Evolutionary conservation across 345 rosid genomes (phyloP), one percentile per base, ranked within the genome.

Genomic region (Lepidium africanum): DNA sequence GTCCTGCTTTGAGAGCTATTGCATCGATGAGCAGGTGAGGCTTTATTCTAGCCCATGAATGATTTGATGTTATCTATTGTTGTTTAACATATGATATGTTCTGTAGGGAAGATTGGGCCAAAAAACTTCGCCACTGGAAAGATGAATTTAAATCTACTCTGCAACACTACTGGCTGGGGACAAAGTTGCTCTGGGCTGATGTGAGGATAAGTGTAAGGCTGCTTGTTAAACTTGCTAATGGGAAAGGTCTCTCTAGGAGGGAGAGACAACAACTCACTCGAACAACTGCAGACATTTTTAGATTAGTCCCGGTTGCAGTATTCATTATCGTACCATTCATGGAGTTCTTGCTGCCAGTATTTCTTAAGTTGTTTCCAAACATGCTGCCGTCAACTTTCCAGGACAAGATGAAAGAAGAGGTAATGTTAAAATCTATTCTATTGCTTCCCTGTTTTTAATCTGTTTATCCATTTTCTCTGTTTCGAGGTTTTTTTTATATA

Each of bases 361-460:
- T 87, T 78, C 79, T 92, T 45, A 88, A 88, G 79, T 45, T 90
- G 56, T 92, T 92, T 65, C 98, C 98, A 58, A 92, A 88, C 81
- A 88, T 92, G 98, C 80, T 92, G 74, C 98, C 98, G 15, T 92
- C 98, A 58, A 92, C 97, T 40, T 92, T 92, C 80, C 97, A 92
- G 81, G 98, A 92, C 83, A 92, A 81, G 85, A 92, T 92, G 98
- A 90, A 84, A 83, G 94, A 92, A 82, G 86, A 92, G 98, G 98
- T 92, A 81, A 17, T 70, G 37, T 38, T 68, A 42, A 39, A 54
- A 21, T 40, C 23, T 43, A 10, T 36, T 52, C 16, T 35, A 19
- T 10, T 54, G 16, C 33, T 45, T 54, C 33, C 23, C 19, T 41
- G 14, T 47, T 46, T 21, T 1, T 33, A 16, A 11, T 33, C 11